Evolutionary conservation across 495 filamentous ascomycete species (phyloP).

Genomic region (Lindgomyces ingoldianus): DNA sequence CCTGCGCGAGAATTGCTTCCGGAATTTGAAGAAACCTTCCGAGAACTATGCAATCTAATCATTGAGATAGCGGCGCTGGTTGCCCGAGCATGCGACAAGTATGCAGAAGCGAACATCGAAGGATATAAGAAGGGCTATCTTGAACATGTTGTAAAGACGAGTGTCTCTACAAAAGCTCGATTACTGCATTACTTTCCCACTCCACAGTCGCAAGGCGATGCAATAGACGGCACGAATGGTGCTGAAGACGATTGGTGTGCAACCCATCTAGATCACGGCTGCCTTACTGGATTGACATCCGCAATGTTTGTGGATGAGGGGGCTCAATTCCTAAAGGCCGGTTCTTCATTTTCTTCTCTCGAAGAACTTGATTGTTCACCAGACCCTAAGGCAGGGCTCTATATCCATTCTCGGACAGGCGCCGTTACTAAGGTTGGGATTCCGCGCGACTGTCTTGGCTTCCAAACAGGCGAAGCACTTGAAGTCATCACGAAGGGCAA

Average conservation of each 20-base stretch:
- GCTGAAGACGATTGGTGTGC: conserved; percentile 89
- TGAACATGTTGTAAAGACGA: conserved; percentile 80
- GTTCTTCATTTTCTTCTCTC: conserved; percentile 51
- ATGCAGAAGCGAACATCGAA: conserved; percentile 72
- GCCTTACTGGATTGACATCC: conserved; percentile 88
- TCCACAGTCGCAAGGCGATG: conserved; percentile 36
- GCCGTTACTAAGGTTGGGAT: conserved; percentile 83
- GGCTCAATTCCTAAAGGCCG: conserved; percentile 46
- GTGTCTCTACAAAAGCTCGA: conserved; percentile 86
- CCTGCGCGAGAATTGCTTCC: conserved; percentile 65
- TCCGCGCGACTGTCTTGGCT: conserved; percentile 85
- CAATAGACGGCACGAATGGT: conserved; percentile 12
- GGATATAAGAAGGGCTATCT: conserved; percentile 77
- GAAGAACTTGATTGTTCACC: conserved; percentile 72
- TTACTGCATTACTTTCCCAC: conserved; percentile 91
- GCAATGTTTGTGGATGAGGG: conserved; percentile 94
- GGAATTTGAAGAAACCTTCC: conserved; percentile 69
- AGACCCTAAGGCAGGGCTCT: conserved; percentile 81
- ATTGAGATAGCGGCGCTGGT: conserved; percentile 89
- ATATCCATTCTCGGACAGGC: conserved; percentile 83
- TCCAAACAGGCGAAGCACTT: conserved; percentile 92
- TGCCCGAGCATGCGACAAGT: conserved; percentile 82
- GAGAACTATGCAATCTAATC: conserved; percentile 77
- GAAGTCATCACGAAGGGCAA: conserved; percentile 83
- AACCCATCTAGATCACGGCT: conserved; percentile 90